Evolutionary conservation across 2,329 filamentous ascomycete species (phyloP).

Genomic region (Aspergillus sp.): DNA sequence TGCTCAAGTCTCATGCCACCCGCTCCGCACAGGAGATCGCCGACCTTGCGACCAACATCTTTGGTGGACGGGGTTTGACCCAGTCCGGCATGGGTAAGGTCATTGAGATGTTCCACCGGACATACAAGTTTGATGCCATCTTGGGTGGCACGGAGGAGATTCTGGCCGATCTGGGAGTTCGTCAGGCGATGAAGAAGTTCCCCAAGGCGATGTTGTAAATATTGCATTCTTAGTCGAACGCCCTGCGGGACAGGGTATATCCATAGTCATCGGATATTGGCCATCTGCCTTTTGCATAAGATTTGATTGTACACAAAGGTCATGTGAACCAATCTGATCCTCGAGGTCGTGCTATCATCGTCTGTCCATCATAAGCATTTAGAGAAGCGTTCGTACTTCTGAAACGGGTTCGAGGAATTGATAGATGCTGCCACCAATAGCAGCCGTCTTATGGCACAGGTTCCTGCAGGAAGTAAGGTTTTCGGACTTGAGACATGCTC

Average conservation of each 20-base stretch:
- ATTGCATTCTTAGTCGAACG: background rate
- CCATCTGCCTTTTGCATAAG: background rate
- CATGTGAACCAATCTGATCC: too few relatives aligned
- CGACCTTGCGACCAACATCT: conserved; percentile 82
- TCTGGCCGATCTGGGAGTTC: conserved; percentile 75
- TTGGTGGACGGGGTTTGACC: conserved; percentile 78
- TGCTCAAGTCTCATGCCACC: conserved; percentile 78
- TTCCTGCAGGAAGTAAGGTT: too few relatives aligned
- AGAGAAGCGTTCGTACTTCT: too few relatives aligned
- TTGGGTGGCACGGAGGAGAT: conserved; percentile 83
- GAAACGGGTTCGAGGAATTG: too few relatives aligned
- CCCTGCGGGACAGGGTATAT: background rate
- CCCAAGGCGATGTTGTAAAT: conserved; percentile 76
- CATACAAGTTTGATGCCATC: conserved; percentile 79
- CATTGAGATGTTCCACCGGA: conserved; percentile 81
- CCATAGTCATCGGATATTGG: background rate
- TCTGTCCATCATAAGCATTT: too few relatives aligned
- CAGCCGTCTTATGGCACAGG: too few relatives aligned
- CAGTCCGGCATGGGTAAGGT: conserved; percentile 80
- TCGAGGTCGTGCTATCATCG: too few relatives aligned
- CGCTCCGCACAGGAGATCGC: conserved; percentile 79
- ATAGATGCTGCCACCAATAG: too few relatives aligned
- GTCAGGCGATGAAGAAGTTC: conserved; percentile 81
- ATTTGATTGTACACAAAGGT: background rate
- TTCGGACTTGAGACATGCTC: too few relatives aligned